Evolutionary conservation across 1,284 basidiomycete species (phyloP), one percentile per base, ranked within the genome.

Genomic region (Pseudozyma thailandica): DNA sequence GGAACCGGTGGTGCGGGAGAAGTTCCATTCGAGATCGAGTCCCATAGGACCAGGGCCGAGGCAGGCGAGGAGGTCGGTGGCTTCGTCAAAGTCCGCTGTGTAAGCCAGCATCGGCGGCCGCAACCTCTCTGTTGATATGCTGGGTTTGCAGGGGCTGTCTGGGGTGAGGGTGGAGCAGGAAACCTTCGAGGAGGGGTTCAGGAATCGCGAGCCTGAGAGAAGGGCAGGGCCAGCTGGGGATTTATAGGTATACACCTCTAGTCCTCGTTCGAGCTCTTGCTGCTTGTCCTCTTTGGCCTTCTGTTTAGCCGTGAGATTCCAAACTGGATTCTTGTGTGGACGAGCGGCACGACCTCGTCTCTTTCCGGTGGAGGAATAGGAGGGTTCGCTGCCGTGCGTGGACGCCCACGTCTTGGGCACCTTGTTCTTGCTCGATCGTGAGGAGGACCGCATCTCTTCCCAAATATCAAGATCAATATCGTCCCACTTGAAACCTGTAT

Each of bases 21-120:
- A 43, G 30, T 73, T 66, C 77, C 77, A 78, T 39, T 78, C 77
- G 26, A 78, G 50, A 44, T 78, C 77, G n/a, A 78, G 61, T 8
- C 74, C 77, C 30, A 75, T 54, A 0, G 72, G 62, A 15, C 56
- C 54, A 1, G 61, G 45, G 15, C 71, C 48, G 6, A 60, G 52
- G 13, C 55, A 55, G 26, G 56, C 47, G 23, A 77, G 51, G 4
- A 59, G 46, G 21, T 64, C 56, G 18, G 46, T 18, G 12, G 73
- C 73, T 30, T 75, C 54, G 21, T 62, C 63, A 18, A 20, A 43
- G 38, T 56, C 39, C 16, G 50, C 45, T 3, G 72, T 59, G 33
- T 77, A 77, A 6, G 62, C 61, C 4, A 77, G 6, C 20, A 37
- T 30, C 2, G 75, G 75, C 12, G 47, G 20, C 10, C 44, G 49